Conservation (phyloP, 1,139 yeast species). For the Hemisphaericaspora subhashii region DNA sequence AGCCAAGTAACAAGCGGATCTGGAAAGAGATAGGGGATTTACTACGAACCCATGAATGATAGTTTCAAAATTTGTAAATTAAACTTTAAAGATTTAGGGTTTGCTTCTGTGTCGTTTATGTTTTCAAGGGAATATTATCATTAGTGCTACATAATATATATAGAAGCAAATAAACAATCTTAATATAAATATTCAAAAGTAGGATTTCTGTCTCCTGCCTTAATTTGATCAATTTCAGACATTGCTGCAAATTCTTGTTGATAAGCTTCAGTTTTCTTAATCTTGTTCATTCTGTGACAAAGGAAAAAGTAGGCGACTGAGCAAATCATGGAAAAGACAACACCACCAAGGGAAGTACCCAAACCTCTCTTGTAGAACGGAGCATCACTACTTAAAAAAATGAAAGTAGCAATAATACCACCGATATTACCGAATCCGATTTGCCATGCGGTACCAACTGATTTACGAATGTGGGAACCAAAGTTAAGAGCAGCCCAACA, state of each 20-base stretch:
- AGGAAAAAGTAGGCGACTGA: slow-evolving; percentile 44
- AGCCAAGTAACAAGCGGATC: too few species aligned
- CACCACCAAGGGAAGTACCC: slow-evolving; percentile 51
- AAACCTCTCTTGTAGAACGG: slow-evolving; percentile 63
- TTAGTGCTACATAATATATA: too few species aligned
- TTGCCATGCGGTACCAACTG: slow-evolving; percentile 74
- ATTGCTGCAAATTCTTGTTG: slow-evolving; percentile 44
- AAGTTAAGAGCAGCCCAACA: slow-evolving; percentile 72
- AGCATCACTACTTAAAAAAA: slow-evolving; percentile 56
- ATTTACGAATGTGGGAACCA: slow-evolving; percentile 69
- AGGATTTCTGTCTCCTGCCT: slow-evolving; percentile 70
- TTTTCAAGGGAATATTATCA: too few species aligned
- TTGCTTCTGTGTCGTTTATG: too few species aligned
- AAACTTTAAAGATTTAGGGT: too few species aligned
- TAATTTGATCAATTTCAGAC: slow-evolving; percentile 47
- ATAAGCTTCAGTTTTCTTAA: slow-evolving; percentile 38
- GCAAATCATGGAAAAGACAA: slow-evolving; percentile 49
- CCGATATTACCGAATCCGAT: slow-evolving; percentile 84
- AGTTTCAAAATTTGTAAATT: too few species aligned
- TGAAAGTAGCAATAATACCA: slow-evolving; percentile 70
- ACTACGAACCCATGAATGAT: too few species aligned
- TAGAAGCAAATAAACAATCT: too few species aligned
- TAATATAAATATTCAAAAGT: slow-evolving; percentile 45
- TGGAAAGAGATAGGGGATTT: too few species aligned
- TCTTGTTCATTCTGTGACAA: slow-evolving; percentile 39